Evolutionary conservation across 345 rosid genomes (phyloP), one percentile per base, ranked within the genome.

Genomic region (Eucalyptus globulus): DNA sequence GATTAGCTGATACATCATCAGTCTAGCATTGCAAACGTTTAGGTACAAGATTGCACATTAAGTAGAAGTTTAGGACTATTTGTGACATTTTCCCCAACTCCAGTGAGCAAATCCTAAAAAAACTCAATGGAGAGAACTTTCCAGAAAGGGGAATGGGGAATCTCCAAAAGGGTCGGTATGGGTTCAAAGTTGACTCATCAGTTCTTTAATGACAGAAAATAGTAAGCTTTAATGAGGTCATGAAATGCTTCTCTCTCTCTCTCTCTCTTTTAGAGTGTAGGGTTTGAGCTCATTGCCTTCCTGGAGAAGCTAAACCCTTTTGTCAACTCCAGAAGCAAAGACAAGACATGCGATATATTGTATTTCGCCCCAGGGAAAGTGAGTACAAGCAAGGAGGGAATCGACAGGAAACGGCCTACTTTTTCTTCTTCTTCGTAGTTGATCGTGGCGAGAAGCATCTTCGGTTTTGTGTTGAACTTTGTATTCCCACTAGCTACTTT

Each of bases 151-250:
- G 53, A 69, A 53, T 56, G 87, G 88, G 49, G 86, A 91, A 92
- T 80, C 89, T 90, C 89, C 89, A 92, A 92, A 91, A 92, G 88
- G 21, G 91, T 93, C 34, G 90, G 90, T 90, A 56, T 16, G 58
- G 76, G 86, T 89, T 92, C 91, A 92, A 90, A 92, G 93, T 92
- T 94, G 95, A 93, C 95, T 10, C 6, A 4, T 44, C 10, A 44
- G 10, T 44, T 44, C 47, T 5, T 83, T 88, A 87, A 89, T 93
- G 58, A 85, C 85, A 49, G 12, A 69, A 69, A 34, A 69, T 56
- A 50, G 76, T 51, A 80, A 80, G 37, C 58, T 91, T 88, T 44
- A 9, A 22, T 45, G 60, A 40, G 86, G 90, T 34, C 89, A 90
- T 54, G 24, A 34, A n/a, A 8, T 14, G 17, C 81, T 45, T 29